phyloP scores from a whole-genome alignment of 2,329 filamentous ascomycete species.

The Didymella sp. region DNA sequence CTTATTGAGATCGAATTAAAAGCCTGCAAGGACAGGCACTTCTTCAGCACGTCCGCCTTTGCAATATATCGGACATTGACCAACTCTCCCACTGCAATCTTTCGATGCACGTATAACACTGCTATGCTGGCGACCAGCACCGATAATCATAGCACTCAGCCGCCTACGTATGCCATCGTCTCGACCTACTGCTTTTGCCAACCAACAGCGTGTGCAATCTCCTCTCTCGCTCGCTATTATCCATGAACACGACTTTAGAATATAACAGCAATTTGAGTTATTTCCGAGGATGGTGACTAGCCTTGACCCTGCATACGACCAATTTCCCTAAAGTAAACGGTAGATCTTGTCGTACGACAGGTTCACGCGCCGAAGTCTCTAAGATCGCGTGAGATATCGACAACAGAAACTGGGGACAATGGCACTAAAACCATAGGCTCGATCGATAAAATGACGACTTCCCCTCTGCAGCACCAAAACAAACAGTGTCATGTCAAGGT shows the following conservation, averaged over 20 bases:
- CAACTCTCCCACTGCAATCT: neutral
- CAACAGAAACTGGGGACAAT: neutral
- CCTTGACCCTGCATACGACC: conserved; percentile 28
- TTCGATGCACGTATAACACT: neutral
- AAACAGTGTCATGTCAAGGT: neutral
- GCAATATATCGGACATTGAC: neutral
- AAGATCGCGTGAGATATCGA: conserved; percentile 10
- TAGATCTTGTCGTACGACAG: conserved; percentile 21
- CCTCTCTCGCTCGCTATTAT: conserved; percentile 6
- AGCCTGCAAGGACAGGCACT: conserved; percentile 1
- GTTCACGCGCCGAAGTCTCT: conserved; percentile 4
- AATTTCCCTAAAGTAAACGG: conserved; percentile 28
- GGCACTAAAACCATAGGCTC: neutral
- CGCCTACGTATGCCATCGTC: conserved; percentile 4
- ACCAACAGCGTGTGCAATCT: conserved; percentile 9
- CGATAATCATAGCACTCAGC: neutral
- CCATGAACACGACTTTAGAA: conserved; percentile 16
- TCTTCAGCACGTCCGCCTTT: neutral
- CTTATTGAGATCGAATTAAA: neutral
- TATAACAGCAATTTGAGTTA: conserved; percentile 34
- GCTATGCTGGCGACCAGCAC: neutral
- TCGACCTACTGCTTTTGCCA: conserved; percentile 6
- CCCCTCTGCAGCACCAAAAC: neutral
- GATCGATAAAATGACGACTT: neutral
- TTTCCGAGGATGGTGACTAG: conserved; percentile 27